These are phyloP conservation scores for Alternaria arbusti DNA, from an alignment of 2,329 filamentous ascomycete species.

Conservation along the genomic window DNA sequence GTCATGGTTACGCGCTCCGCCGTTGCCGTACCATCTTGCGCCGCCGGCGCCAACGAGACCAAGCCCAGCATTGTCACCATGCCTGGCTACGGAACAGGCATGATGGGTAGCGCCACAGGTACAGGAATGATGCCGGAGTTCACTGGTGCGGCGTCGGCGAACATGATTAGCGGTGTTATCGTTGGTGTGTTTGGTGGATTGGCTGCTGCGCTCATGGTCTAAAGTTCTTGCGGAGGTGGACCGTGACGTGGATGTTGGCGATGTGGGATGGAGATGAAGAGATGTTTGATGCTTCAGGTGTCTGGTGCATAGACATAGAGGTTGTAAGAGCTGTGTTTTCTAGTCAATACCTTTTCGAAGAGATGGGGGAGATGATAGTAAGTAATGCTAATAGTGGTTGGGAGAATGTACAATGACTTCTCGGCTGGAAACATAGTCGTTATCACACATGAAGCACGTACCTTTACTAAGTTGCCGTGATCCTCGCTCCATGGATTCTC, in stretches of 20 bases:
- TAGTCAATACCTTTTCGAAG: neutral
- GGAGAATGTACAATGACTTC: neutral
- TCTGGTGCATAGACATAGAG: neutral
- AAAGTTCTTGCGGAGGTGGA: neutral
- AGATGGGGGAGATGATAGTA: neutral
- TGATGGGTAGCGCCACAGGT: neutral
- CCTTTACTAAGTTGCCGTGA: neutral
- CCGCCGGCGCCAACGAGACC: conserved; percentile 22
- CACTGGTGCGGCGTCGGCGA: neutral
- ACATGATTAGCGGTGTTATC: neutral
- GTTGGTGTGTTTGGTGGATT: neutral
- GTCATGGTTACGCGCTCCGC: conserved; percentile 25
- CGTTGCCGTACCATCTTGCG: conserved; percentile 20
- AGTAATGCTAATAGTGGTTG: neutral
- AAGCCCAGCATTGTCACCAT: conserved; percentile 25
- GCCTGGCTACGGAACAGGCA: conserved; percentile 10
- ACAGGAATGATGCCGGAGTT: conserved; percentile 1
- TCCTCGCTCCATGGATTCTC: neutral
- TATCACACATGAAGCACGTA: neutral
- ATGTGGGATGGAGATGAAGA: neutral
- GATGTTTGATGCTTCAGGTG: neutral
- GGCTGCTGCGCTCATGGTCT: neutral
- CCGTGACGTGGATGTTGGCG: neutral
- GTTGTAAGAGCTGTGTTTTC: neutral
- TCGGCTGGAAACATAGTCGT: neutral